Percentiles rank a stretch among this genome's conserved stretches.
Evolutionary conservation across 805 yeast genomes (phyloP).

Genomic region (Candida tammaniensis): DNA sequence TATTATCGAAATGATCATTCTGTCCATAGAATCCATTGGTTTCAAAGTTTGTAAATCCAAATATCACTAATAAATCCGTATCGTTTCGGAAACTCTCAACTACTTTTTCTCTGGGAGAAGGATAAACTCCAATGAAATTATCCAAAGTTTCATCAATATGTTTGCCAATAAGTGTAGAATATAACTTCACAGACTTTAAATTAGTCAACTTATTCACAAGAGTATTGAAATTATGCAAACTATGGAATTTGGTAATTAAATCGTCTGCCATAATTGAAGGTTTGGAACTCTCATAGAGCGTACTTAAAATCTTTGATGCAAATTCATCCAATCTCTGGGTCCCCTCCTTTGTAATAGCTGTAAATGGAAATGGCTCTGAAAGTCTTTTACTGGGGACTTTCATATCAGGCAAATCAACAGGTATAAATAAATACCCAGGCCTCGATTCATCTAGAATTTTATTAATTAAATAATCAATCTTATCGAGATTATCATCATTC

Average conservation of each 20-base stretch:
- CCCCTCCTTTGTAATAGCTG: constrained; percentile 7
- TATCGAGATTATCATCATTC: constrained; percentile 41
- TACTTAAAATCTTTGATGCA: constrained; percentile 40
- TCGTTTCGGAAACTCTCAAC: constrained; percentile 29
- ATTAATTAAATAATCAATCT: constrained; percentile 66
- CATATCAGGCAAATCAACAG: constrained; percentile 60
- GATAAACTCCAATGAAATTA: constrained; percentile 67
- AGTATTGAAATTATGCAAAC: constrained; percentile 41
- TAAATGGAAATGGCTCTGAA: constrained; percentile 13
- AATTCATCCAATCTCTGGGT: constrained; percentile 17
- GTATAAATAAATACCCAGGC: constrained; percentile 83
- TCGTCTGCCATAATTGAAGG: constrained; percentile 76
- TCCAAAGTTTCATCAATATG: constrained; percentile 68
- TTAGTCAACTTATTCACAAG: constrained; percentile 46
- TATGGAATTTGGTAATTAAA: constrained; percentile 60
- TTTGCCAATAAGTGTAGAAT: constrained; percentile 66
- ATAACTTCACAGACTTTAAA: constrained; percentile 35
- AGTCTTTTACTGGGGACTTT: constrained; percentile 22
- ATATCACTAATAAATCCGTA: constrained; percentile 65
- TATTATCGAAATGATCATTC: constrained; percentile 15
- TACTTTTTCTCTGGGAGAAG: constrained; percentile 25
- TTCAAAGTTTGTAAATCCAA: constrained; percentile 58
- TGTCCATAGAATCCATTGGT: constrained; percentile 23
- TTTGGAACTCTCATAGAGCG: constrained; percentile 48
- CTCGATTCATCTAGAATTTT: constrained; percentile 55